These are phyloP conservation scores for Hymenoscyphus fructigenus DNA, from an alignment of 2,329 filamentous ascomycete genomes.

Conservation along the genomic window DNA sequence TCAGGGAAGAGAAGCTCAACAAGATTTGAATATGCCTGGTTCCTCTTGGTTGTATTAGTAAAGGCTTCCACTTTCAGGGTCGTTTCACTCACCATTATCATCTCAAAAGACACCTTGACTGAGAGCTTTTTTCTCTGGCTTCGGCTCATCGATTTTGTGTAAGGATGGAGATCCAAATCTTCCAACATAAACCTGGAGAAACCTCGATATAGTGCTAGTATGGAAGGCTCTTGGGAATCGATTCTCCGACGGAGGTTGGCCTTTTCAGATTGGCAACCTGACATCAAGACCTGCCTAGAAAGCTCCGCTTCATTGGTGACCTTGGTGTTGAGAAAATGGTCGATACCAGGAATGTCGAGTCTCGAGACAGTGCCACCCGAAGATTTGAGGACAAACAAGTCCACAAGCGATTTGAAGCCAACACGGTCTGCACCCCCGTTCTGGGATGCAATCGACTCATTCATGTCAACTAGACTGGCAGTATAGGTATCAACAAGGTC, in stretches of 20 bases:
- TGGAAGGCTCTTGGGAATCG: conserved; percentile 10
- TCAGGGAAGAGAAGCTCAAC: conserved; percentile 13
- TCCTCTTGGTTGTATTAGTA: conserved; percentile 5
- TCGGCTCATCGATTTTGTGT: conserved; percentile 10
- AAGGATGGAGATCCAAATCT: conserved; percentile 12
- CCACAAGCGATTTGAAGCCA: conserved; percentile 10
- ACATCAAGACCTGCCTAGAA: conserved; percentile 8
- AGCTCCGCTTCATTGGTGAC: conserved; percentile 10
- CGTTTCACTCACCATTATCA: conserved; percentile 11
- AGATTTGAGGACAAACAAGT: conserved; percentile 10
- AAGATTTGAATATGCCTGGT: conserved; percentile 13
- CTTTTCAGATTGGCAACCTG: conserved; percentile 10
- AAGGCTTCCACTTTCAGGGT: neutral
- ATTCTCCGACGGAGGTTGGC: conserved; percentile 9
- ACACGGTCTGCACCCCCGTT: conserved; percentile 4
- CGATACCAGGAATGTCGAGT: conserved; percentile 9
- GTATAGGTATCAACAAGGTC: conserved; percentile 10
- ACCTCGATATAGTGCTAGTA: conserved; percentile 10
- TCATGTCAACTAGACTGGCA: conserved; percentile 9
- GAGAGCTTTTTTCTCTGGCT: conserved; percentile 13
- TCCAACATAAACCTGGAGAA: conserved; percentile 14
- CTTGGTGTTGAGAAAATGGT: conserved; percentile 11
- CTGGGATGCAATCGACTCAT: neutral
- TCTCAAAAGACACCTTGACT: conserved; percentile 13
- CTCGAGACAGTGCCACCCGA: neutral